Conservation (phyloP, 345 rosid species). For the Gossypium raimondii region DNA sequence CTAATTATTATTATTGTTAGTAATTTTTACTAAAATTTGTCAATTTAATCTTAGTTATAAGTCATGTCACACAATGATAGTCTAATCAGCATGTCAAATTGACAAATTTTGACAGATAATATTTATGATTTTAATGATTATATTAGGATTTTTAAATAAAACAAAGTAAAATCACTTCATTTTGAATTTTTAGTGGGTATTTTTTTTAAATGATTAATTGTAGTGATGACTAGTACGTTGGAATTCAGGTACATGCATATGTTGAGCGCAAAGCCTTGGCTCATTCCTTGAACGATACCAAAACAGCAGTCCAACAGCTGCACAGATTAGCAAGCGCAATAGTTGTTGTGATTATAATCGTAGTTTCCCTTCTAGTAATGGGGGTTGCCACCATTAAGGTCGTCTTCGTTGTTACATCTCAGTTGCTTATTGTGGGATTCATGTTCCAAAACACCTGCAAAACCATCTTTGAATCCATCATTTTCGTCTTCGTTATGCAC, state of each 20-base stretch:
- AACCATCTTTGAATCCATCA: conserved; percentile 71
- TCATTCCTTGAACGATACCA: conserved; percentile 67
- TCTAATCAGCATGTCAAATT: too few relatives aligned
- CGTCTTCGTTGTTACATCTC: conserved; percentile 55
- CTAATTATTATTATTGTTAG: too few relatives aligned
- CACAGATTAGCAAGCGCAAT: conserved; percentile 71
- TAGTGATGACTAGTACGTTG: not conserved
- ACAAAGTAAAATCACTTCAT: too few relatives aligned
- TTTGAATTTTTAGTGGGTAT: too few relatives aligned
- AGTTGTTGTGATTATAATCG: conserved; percentile 42
- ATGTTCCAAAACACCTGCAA: conserved; percentile 84
- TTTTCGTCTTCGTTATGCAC: conserved; percentile 77
- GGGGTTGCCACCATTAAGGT: conserved; percentile 60
- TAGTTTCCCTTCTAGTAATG: conserved; percentile 56
- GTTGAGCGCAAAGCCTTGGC: conserved; percentile 69
- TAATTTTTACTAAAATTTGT: too few relatives aligned
- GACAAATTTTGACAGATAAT: too few relatives aligned
- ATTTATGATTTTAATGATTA: too few relatives aligned
- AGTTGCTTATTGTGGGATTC: conserved; percentile 65
- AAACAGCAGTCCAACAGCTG: conserved; percentile 71
- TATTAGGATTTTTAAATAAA: too few relatives aligned
- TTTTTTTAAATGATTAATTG: not conserved
- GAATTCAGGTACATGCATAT: conserved; percentile 55
- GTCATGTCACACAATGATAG: too few relatives aligned
- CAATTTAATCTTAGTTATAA: too few relatives aligned